Conservation (phyloP, 2,329 filamentous ascomycete species). For the Parafenestella ontariensis region DNA sequence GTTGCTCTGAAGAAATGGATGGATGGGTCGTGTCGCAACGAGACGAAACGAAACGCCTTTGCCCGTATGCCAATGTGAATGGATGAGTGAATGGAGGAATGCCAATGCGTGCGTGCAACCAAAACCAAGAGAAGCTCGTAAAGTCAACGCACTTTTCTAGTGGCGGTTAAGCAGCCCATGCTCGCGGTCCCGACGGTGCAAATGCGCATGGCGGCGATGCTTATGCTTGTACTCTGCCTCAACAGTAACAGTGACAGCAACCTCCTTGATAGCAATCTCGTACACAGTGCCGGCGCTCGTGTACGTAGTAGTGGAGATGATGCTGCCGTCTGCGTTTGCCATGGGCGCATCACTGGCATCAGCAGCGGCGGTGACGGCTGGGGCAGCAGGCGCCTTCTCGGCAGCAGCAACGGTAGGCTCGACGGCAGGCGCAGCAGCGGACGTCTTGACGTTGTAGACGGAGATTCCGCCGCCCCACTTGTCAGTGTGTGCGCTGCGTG, state of each 20-base stretch:
- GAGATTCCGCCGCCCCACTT: conserved; percentile 42
- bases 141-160: too few relatives aligned
- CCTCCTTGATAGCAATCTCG: conserved; percentile 55
- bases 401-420: conserved; percentile 12
- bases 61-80: too few relatives aligned
- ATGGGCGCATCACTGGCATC: conserved; percentile 9
- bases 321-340: conserved; percentile 17
- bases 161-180: conserved; percentile 17
- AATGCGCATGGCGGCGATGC: conserved; percentile 26
- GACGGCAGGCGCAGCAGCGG: conserved; percentile 15
- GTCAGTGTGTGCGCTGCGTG: too few relatives aligned
- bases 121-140: too few relatives aligned
- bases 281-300: conserved; percentile 54
- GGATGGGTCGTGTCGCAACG: too few relatives aligned
- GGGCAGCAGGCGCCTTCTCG: conserved; percentile 7
- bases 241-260: conserved; percentile 52
- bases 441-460: conserved; percentile 33
- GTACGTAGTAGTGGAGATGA: conserved; percentile 51
- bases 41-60: too few relatives aligned
- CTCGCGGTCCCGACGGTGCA: conserved; percentile 38
- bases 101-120: neutral
- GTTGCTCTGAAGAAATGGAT: too few relatives aligned
- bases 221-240: conserved; percentile 31
- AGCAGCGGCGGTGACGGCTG: conserved; percentile 33
- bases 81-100: too few relatives aligned